These are phyloP conservation scores for Trametes gibbosa DNA, from an alignment of 768 basidiomycete species.

Conservation along the genomic window DNA sequence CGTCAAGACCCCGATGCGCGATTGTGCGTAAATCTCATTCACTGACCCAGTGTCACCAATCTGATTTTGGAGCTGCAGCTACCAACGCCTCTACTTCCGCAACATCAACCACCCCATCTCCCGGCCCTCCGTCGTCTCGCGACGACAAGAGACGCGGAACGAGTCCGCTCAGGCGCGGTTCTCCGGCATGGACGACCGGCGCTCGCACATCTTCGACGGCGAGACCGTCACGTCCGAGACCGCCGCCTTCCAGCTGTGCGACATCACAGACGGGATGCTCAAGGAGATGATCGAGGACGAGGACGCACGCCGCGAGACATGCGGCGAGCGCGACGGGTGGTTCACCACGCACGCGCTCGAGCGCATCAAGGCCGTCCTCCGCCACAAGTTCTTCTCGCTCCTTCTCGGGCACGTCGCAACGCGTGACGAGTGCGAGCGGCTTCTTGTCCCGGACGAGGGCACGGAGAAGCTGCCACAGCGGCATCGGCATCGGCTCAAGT, in stretches of 20 bases:
- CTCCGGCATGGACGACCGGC: constrained; percentile 22
- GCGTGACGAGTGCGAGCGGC: constrained; percentile 67
- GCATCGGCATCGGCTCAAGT: constrained; percentile 46
- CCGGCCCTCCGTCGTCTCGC: constrained; percentile 70
- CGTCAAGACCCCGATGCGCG: constrained; percentile 67
- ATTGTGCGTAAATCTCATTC: constrained; percentile 53
- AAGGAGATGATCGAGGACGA: constrained; percentile 76
- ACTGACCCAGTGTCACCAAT: background rate
- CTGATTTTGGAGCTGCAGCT: constrained; percentile 47
- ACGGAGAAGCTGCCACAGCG: constrained; percentile 26
- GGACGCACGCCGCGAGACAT: constrained; percentile 63
- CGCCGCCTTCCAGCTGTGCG: constrained; percentile 92
- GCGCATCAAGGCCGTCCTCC: constrained; percentile 78
- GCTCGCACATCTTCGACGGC: constrained; percentile 89
- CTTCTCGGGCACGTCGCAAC: constrained; percentile 70
- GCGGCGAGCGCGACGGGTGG: constrained; percentile 89
- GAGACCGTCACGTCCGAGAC: constrained; percentile 75
- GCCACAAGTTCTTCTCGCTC: constrained; percentile 82
- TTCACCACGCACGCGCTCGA: constrained; percentile 74
- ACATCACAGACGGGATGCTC: constrained; percentile 85
- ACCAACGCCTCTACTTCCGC: constrained; percentile 89
- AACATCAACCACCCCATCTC: constrained; percentile 80
- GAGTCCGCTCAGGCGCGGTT: constrained; percentile 37
- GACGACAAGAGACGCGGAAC: constrained; percentile 57
- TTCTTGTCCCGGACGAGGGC: constrained; percentile 45